Evolutionary conservation across 805 yeast genomes (phyloP), one percentile per base, ranked within the genome.

Genomic region (Zygoascus tannicola): DNA sequence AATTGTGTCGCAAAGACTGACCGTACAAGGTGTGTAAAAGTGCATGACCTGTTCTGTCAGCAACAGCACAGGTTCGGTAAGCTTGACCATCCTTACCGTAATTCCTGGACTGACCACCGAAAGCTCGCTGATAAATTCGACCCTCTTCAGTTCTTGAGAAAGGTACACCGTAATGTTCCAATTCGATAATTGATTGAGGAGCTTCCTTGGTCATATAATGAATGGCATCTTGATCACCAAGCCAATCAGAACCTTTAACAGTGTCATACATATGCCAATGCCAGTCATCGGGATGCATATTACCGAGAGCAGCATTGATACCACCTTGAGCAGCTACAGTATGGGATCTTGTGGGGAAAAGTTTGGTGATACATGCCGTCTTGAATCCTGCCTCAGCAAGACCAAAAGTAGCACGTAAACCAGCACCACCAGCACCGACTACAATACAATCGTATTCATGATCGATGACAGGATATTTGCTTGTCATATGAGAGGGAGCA

Each of bases 241-340:
- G 78, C 98, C 98, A 90, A 70, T 90, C 98, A 7, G 97, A 87
- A 52, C 98, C 98, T 71, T 90, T 90, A 57, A 90, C 97, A 58
- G 98, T 90, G 64, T 90, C 98, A 69, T 92, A 90, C 97, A 90
- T 88, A 68, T 90, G 98, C 97, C 97, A 92, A 68, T 85, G 94
- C 98, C 98, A 90, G 72, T 88, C 88, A 67, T 90, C 98, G 56
- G 77, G 74, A 72, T 92, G 97, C 95, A 90, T 90, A 75, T 90
- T 90, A 56, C 97, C 98, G 53, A 90, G 75, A 23, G 98, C 98
- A 54, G 97, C 98, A 61, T 90, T 90, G 69, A 90, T 92, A 72
- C 98, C 98, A 70, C 98, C 98, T 70, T 90, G 98, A 41, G 98
- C 98, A 46, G 97, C 97, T 41, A 90, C 98, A 18, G 98, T 90